Percentiles rank a stretch among this genome's conserved stretches.
phyloP scores from a whole-genome alignment of 805 yeast species.

The Candida quercuum region DNA sequence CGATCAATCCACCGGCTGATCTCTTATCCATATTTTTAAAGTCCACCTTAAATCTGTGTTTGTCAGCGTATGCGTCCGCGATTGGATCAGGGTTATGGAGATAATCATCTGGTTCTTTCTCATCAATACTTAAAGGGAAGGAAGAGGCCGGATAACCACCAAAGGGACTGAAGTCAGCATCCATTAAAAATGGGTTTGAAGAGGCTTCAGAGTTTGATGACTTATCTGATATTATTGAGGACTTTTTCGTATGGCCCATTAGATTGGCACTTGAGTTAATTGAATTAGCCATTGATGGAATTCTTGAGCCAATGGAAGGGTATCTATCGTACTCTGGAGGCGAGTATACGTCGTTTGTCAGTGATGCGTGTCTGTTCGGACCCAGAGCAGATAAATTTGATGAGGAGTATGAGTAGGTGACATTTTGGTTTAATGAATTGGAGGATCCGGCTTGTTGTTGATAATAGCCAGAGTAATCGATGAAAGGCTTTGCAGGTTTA shows the following conservation, averaged over 20 bases:
- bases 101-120: slow-evolving; percentile 92
- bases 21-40: slow-evolving; percentile 60
- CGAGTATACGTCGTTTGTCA: slow-evolving; percentile 22
- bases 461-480: slow-evolving; percentile 38
- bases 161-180: slow-evolving; percentile 78
- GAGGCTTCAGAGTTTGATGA: slow-evolving; percentile 19
- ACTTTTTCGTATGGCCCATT: slow-evolving; percentile 11
- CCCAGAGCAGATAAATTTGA: slow-evolving; percentile 18
- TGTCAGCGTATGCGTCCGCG: slow-evolving; percentile 81
- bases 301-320: slow-evolving; percentile 55
- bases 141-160: slow-evolving; percentile 95
- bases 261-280: slow-evolving; percentile 27
- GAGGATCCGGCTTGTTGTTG: slow-evolving; percentile 35
- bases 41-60: slow-evolving; percentile 59
- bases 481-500: slow-evolving; percentile 28
- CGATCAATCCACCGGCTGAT: slow-evolving; percentile 57
- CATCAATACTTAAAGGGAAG: slow-evolving; percentile 87
- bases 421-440: slow-evolving; percentile 25
- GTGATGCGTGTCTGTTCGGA: slow-evolving; percentile 6
- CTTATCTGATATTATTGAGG: slow-evolving; percentile 11
- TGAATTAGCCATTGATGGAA: slow-evolving; percentile 44
- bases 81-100: slow-evolving; percentile 95
- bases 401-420: slow-evolving; percentile 17
- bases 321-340: slow-evolving; percentile 65
- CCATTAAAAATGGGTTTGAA: slow-evolving; percentile 40